Base-by-base conservation (phyloP, 2,329 filamentous ascomycete species). In the Fusarium acutatum region DNA sequence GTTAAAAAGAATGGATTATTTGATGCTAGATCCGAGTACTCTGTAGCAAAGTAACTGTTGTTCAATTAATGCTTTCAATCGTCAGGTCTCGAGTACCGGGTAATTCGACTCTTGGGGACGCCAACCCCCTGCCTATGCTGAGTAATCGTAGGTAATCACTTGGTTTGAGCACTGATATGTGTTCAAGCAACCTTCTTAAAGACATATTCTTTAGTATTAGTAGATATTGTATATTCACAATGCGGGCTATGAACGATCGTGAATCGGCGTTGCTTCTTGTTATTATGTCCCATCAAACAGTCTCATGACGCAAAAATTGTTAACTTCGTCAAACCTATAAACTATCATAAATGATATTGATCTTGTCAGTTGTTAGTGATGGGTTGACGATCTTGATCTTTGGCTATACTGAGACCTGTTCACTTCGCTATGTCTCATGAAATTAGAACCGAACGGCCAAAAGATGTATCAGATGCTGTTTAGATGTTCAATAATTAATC, bases 11-110 rank as follows among this genome's bases (percentile, higher is more conserved):
- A n/a, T 3, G 1, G n/a, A 49, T 2, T 4, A 13, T 14, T 4
- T 1, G 7, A 32, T 2, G 1, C 22, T 1, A 32, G 12, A 32
- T 7, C 5, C 32, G n/a, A 5, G 46, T 18, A 5, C 11, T 18
- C 0, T n/a, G 11, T 2, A 49, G 22, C 22, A n/a, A 1, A 1
- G 8, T n/a, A 1, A 14, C 15, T 10, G 1, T 49, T 14, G 7
- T 32, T 32, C 10, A 18, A n/a, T 32, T 7, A 1, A 32, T 18
- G 1, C 11, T 18, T 32, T 10, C 5, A 30, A n/a, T n/a, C 1
- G 2, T 7, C 4, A 10, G 47, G 6, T 50, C 11, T 32, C 6
- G 8, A 32, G 28, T 50, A 32, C 28, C 28, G 28, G 47, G 28
- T 34, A 50, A 34, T 10, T 24, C 28, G 22, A 49, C 1, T 10